These are phyloP conservation scores for Pulveroboletus sp. DNA, from an alignment of 1,284 basidiomycete species.

Conservation along the genomic window DNA sequence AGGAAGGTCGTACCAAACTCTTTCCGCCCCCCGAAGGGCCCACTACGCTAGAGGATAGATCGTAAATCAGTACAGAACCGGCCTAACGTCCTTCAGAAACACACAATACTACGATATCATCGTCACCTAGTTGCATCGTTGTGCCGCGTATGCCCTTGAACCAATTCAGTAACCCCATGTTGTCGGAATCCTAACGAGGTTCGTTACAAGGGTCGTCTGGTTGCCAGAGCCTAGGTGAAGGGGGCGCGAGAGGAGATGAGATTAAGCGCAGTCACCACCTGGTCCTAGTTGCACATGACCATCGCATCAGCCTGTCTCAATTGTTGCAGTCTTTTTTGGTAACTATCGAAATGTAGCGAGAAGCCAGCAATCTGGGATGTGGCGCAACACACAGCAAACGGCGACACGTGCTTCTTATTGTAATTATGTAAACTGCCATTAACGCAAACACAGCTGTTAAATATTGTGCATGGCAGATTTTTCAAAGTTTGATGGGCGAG, in stretches of 20 bases:
- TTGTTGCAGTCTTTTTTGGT: background rate
- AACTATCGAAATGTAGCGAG: background rate
- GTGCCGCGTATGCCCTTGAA: background rate
- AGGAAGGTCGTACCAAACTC: constrained; percentile 17
- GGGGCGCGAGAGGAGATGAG: background rate
- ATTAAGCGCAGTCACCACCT: background rate
- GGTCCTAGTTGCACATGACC: background rate
- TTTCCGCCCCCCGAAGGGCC: constrained; percentile 26
- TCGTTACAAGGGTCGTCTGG: background rate
- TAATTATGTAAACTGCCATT: too few relatives aligned
- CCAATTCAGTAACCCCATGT: background rate
- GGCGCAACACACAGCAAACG: too few relatives aligned
- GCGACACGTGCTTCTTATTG: too few relatives aligned
- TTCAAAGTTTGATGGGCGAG: too few relatives aligned
- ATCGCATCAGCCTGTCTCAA: background rate
- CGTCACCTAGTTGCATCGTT: background rate
- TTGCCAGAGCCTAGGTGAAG: background rate
- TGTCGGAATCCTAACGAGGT: background rate
- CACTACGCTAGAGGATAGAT: constrained; percentile 13
- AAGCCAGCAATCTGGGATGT: too few relatives aligned
- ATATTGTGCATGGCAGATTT: too few relatives aligned
- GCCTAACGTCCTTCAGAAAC: background rate
- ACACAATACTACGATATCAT: constrained; percentile 28
- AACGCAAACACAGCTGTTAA: too few relatives aligned
- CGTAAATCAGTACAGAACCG: constrained; percentile 4